Evolutionary conservation across 73 alveolate genomes (phyloP), one percentile per base, ranked within the genome.

Genomic region (Paramecium tetraurelia): DNA sequence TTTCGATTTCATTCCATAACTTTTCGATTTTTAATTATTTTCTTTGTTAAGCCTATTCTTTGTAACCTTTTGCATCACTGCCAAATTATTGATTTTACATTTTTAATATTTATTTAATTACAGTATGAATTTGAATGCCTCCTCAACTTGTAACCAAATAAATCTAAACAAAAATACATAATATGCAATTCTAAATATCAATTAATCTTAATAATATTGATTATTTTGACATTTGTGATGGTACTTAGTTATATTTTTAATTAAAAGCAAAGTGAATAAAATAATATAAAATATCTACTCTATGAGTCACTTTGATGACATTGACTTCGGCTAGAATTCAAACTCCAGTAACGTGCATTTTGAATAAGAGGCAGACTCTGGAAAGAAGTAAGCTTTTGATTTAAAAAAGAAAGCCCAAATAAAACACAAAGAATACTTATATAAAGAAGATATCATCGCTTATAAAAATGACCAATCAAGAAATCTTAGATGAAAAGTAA

Each of bases 401-500:
- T 29, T 33, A 36, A 35, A 35, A 29, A 29, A 72, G 86, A 72
- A 72, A 72, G 59, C 57, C 33, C n/a, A 72, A 72, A 40, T 33
- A 40, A 33, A 72, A 72, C 14, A 72, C 86, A 11, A 72, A 72
- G 24, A 72, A 72, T 40, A 72, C 86, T 35, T 72, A 72, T 38
- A 72, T 72, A 29, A 72, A 72, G n/a, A 72, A 72, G 86, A 72
- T 72, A 33, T 72, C 86, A 9, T 72, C 86, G 5, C 63, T 72
- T n/a, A 72, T 72, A 22, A 72, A 72, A 40, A 72, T 72, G 57
- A 38, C 57, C 46, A 72, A 72, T 72, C 11, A 33, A 72, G 86
- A 72, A 20, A 18, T 31, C 4, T 11, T 31, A 0, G 59, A 31
- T 36, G 86, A 33, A 16, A 58, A 12, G 86, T 35, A 72, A 43